Base-by-base conservation (phyloP, 805 yeast species). In the Candida tammaniensis region DNA sequence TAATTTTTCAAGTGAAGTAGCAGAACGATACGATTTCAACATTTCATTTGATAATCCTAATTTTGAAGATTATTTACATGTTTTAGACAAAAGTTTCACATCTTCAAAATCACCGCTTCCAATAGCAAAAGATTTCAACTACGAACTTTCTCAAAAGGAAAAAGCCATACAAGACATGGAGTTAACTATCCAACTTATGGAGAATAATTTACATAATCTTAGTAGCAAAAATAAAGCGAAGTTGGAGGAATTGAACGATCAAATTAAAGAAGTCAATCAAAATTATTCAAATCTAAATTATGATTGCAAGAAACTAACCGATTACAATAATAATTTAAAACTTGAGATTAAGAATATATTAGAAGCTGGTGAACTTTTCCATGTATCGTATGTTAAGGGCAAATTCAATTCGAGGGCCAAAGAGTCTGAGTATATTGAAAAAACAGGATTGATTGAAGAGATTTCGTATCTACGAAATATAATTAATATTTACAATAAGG, bases 141-240 rank as follows among this genome's bases (percentile, higher is more conserved):
- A 35, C 10, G 30, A 33, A 19, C 19, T 38, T 9, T 7, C 37
- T 11, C 51, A 53, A 15, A 57, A 54, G 22, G 63, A 61, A 16
- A 46, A 40, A 16, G 31, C 42, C 10, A 50, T 74, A 11, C 68
- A 67, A 23, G 78, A 76, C 30, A 52, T 72, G 10, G 52, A 57
- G 9, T 51, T 76, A 35, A 75, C 72, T 41, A 57, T 76, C 7
- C 54, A 61, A 7, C 58, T 74, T 2, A 48, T 76, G 23, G 70
- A 74, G 40, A 57, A 62, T 5, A 73, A 71, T 42, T 51, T 76
- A 45, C 44, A 43, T 11, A 54, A 62, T 3, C 48, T 62, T 5
- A 51, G 54, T 24, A 46, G 46, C 0, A 57, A 59, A 12, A 47
- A 55, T 30, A 66, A 63, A 20, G 39, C 42, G 7, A 52, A 49